Base-by-base conservation (phyloP, 257 asterid genomes). In the Verbascum thapsus region DNA sequence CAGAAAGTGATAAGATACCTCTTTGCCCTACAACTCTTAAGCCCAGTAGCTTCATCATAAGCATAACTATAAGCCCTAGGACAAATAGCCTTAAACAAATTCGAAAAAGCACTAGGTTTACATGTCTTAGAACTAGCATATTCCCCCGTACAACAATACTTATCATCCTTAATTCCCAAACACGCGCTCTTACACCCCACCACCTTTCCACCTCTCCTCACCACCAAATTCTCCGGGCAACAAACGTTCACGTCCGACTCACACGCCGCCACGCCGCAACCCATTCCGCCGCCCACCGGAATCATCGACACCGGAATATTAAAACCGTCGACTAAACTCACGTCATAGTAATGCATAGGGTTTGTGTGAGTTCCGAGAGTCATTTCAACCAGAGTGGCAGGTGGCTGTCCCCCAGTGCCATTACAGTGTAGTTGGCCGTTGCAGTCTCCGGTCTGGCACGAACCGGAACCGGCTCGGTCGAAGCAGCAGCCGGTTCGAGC, bases 361-460 rank as follows among this genome's bases (percentile, higher is more conserved):
- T 84, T 78, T 13, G 64, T 41, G 5, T 13, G 3, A 1, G 88
- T 87, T 7, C 96, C 95, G 0, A 90, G 73, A 0, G 97, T 90
- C 95, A 90, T 87, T 66, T 90, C 91, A 0, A 87, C 85, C 1
- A 90, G 20, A 0, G 95, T 87, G 1, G 90, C 95, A 0, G 97
- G 96, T 0, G 96, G 88, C 49, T 50, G 35, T 0, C 92, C 97
- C 0, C 86, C 87, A 2, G 18, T 6, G 0, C 95, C 95, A 61
- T 12, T 58, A 74, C 95, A 90, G 6, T 12, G 51, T 10, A 87
- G 80, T 16, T 69, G 78, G 6, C 94, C 94, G 23, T 63, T 67
- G 68, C 97, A 90, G 73, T 85, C 97, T 0, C 97, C 97, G 3
- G 94, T 87, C 45, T 70, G 79, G 72, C 97, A 90, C 0, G 88